phyloP scores from a whole-genome alignment of 208 protist genomes.

The Histomonas meleagridis region DNA sequence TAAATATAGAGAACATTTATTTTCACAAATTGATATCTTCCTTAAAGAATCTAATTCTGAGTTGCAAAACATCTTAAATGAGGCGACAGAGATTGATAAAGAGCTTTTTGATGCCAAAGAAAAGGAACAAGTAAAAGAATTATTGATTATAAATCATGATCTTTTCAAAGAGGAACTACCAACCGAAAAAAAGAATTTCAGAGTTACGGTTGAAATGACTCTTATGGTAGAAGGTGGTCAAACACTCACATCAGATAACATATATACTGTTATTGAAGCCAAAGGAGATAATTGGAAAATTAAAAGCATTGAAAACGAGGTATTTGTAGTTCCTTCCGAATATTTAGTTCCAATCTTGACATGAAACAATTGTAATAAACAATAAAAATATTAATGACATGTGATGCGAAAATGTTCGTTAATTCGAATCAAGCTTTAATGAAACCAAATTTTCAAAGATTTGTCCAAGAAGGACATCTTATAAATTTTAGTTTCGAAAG shows the following conservation, averaged over 20 bases:
- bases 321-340: background rate
- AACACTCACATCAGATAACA: background rate
- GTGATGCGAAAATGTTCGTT: too few relatives aligned
- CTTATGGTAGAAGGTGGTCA: background rate
- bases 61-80: background rate
- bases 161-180: background rate
- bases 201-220: background rate
- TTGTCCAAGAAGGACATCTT: background rate
- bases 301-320: background rate
- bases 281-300: background rate
- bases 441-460: background rate
- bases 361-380: too few relatives aligned
- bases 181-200: background rate
- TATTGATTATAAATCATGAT: background rate
- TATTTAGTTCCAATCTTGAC: background rate
- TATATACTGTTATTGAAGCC: background rate
- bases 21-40: background rate
- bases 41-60: background rate
- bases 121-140: background rate
- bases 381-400: too few relatives aligned
- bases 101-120: background rate
- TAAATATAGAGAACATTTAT: background rate
- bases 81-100: background rate
- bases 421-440: too few relatives aligned
- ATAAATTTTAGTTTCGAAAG: background rate